These are phyloP conservation scores for Colletotrichum siamense DNA, from an alignment of 2,329 filamentous ascomycete species.

Conservation along the genomic window DNA sequence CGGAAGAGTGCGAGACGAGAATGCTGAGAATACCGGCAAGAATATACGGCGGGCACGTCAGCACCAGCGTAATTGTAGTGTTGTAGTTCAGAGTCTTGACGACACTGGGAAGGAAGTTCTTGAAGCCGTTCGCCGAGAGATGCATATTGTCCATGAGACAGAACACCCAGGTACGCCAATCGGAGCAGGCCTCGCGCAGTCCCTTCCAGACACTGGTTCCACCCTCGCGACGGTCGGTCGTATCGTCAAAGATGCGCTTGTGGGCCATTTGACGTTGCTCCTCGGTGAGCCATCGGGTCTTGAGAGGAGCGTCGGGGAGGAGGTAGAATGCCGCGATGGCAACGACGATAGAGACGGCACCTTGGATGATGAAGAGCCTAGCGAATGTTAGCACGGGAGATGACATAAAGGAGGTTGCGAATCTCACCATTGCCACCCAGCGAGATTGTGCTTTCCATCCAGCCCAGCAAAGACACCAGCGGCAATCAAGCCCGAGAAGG, in stretches of 20 bases:
- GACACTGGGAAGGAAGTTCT: constrained; percentile 38
- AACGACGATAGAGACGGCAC: constrained; percentile 39
- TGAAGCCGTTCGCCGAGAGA: constrained; percentile 52
- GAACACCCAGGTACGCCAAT: constrained; percentile 55
- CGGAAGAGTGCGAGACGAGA: constrained; percentile 44
- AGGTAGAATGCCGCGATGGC: constrained; percentile 38
- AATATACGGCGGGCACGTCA: constrained; percentile 52
- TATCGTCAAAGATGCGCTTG: constrained; percentile 32
- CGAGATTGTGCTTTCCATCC: constrained; percentile 39
- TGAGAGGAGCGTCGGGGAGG: constrained; percentile 43
- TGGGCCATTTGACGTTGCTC: constrained; percentile 47
- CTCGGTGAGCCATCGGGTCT: constrained; percentile 41
- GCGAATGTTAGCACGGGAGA: neutral
- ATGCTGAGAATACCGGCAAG: constrained; percentile 45
- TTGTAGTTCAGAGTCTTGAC: constrained; percentile 48
- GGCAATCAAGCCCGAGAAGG: constrained; percentile 48
- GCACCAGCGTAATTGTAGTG: constrained; percentile 48
- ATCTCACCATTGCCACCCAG: constrained; percentile 47
- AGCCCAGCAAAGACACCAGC: constrained; percentile 49
- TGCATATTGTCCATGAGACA: constrained; percentile 58
- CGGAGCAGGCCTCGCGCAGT: constrained; percentile 46
- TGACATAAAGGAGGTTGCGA: neutral
- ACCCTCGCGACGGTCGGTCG: constrained; percentile 37
- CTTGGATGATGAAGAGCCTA: constrained; percentile 48
- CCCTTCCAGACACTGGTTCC: constrained; percentile 46